Evolutionary conservation across 139 green algal species (phyloP).

Genomic region (Coccomyxa sp.): DNA sequence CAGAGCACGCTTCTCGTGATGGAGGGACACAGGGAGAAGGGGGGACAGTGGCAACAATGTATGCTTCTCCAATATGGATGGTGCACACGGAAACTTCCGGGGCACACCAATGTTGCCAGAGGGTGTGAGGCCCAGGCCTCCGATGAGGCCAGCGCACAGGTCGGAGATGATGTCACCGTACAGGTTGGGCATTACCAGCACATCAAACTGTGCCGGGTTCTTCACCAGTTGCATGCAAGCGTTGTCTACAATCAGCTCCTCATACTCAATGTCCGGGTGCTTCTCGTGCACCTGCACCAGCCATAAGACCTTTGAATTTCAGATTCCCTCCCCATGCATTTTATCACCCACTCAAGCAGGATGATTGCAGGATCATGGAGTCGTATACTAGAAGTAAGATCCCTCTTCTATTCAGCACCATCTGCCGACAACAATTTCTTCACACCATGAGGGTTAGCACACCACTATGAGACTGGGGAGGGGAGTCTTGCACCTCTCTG

Average conservation of each 20-base stretch:
- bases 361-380: neutral
- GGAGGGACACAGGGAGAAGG: no score
- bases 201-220: constrained; percentile 87
- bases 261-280: constrained; percentile 89
- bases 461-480: no score
- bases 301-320: neutral
- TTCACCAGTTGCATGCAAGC: constrained; percentile 88
- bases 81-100: neutral
- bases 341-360: neutral
- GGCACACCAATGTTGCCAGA: constrained; percentile 71
- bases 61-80: no score
- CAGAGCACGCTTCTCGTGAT: no score
- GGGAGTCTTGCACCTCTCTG: constrained; percentile 47
- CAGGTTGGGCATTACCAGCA: constrained; percentile 61
- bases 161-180: constrained; percentile 89
- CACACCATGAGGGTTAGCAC: no score
- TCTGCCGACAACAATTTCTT: no score
- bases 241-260: constrained; percentile 98
- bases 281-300: constrained; percentile 43
- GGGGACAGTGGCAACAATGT: no score
- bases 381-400: no score
- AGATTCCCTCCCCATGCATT: neutral
- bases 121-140: constrained; percentile 92
- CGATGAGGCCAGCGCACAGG: constrained; percentile 91
- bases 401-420: no score